Evolutionary conservation across 345 rosid species (phyloP).

Genomic region (Salix dunnii): DNA sequence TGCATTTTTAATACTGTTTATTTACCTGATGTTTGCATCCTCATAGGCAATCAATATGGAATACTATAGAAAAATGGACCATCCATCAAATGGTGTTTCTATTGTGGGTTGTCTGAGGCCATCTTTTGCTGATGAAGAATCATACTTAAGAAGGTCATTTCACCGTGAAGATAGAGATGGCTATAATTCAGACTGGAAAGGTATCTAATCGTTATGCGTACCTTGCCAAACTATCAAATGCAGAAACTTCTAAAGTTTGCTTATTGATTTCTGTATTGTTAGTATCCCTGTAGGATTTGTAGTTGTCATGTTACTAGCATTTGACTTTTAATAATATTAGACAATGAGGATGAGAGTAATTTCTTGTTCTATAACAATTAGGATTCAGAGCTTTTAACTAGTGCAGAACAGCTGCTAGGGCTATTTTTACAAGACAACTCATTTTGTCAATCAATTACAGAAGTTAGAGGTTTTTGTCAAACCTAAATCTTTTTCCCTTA

Average conservation of each 20-base stretch:
- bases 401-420: not conserved
- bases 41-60: slow-evolving; percentile 55
- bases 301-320: not conserved
- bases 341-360: not conserved
- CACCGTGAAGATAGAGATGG: slow-evolving; percentile 51
- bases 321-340: not conserved
- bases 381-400: not conserved
- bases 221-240: not conserved
- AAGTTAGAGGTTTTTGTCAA: not conserved
- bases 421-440: not conserved
- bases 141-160: slow-evolving; percentile 62
- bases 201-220: slow-evolving; percentile 31
- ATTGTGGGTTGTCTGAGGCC: slow-evolving; percentile 83
- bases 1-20: not conserved
- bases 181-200: slow-evolving; percentile 57
- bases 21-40: slow-evolving; percentile 13
- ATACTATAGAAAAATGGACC: slow-evolving; percentile 57
- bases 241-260: not conserved
- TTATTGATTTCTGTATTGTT: not conserved
- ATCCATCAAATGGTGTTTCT: slow-evolving; percentile 88
- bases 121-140: slow-evolving; percentile 72
- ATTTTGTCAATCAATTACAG: not conserved
- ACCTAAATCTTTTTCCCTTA: not conserved
- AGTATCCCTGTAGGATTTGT: not conserved
- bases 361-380: not conserved